Conservation (phyloP, 2,329 filamentous ascomycete species). For the Biscogniauxia sp. region DNA sequence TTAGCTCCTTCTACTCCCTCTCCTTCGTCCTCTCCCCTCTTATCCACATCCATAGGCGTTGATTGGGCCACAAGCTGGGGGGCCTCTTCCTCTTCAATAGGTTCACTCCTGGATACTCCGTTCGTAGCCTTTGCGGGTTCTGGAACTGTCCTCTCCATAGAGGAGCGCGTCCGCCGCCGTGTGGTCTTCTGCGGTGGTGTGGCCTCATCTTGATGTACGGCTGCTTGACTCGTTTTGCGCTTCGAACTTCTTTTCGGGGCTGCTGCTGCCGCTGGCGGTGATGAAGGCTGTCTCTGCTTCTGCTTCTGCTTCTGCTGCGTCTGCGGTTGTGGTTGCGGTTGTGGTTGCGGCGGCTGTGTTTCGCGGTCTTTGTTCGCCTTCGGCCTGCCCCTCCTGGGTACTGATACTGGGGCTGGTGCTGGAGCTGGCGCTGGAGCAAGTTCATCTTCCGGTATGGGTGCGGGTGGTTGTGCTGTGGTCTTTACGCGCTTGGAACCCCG, state of each 20-base stretch:
- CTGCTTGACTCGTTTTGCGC: constrained; percentile 33
- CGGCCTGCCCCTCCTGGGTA: constrained; percentile 36
- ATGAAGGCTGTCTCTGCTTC: neutral
- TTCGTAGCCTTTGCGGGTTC: constrained; percentile 26
- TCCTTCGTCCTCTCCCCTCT: constrained; percentile 12
- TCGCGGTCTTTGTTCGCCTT: constrained; percentile 39
- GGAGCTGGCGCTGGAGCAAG: constrained; percentile 26
- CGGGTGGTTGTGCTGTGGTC: constrained; percentile 46
- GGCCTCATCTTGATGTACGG: constrained; percentile 24
- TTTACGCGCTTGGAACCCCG: constrained; percentile 66
- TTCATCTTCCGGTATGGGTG: constrained; percentile 40
- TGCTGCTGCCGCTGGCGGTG: constrained; percentile 20
- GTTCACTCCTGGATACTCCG: constrained; percentile 14
- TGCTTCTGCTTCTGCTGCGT: too few species aligned
- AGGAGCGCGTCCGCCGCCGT: constrained; percentile 45
- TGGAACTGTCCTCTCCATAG: constrained; percentile 35
- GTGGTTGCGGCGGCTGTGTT: constrained; percentile 10
- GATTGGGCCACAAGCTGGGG: constrained; percentile 16
- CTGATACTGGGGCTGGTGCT: constrained; percentile 32
- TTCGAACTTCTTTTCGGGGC: constrained; percentile 41
- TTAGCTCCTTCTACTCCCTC: constrained; percentile 3
- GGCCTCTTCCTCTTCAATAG: constrained; percentile 12
- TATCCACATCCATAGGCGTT: constrained; percentile 28
- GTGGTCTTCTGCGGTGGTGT: constrained; percentile 41
- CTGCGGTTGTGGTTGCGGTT: too few species aligned